phyloP scores from a whole-genome alignment of 805 yeast species.

The Crinitomyces ghanaensis region DNA sequence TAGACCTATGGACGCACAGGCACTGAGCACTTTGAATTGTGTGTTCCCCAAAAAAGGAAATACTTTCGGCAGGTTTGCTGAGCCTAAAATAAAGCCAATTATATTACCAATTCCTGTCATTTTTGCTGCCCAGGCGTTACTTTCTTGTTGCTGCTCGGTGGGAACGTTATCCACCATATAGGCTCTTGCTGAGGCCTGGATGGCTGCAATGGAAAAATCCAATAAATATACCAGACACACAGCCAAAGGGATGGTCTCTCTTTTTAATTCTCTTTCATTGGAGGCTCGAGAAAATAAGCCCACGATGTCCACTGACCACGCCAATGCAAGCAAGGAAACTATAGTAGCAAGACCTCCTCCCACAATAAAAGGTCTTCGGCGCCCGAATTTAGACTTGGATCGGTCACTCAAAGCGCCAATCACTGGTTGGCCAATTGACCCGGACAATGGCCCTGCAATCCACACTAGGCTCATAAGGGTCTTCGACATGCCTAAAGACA shows the following conservation, averaged over 20 bases:
- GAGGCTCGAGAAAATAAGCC: slow-evolving; percentile 19
- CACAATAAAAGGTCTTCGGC: slow-evolving; percentile 46
- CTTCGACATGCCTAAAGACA: slow-evolving; percentile 53
- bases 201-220: slow-evolving; percentile 47
- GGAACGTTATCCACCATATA: slow-evolving; percentile 52
- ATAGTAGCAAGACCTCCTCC: slow-evolving; percentile 42
- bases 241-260: slow-evolving; percentile 37
- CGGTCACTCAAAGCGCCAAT: slow-evolving; percentile 49
- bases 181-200: slow-evolving; percentile 52
- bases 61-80: slow-evolving; percentile 31
- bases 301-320: slow-evolving; percentile 36
- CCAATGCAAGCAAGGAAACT: slow-evolving; percentile 33
- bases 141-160: slow-evolving; percentile 42
- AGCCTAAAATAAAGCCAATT: slow-evolving; percentile 43
- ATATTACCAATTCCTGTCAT: slow-evolving; percentile 52
- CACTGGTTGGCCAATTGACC: slow-evolving; percentile 52
- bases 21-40: slow-evolving; percentile 42
- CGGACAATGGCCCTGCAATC: slow-evolving; percentile 59
- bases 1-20: slow-evolving; percentile 33
- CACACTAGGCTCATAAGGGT: slow-evolving; percentile 45
- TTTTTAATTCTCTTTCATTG: slow-evolving; percentile 21
- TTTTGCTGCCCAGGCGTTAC: slow-evolving; percentile 59
- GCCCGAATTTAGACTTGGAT: slow-evolving; percentile 34
- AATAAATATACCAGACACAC: slow-evolving; percentile 40
- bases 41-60: slow-evolving; percentile 35